A percentile compares a stretch with the other conserved stretches of the same genome.
These are phyloP conservation scores for Suhomyces anneliseae DNA, from an alignment of 1,139 yeast species.

Conservation along the genomic window DNA sequence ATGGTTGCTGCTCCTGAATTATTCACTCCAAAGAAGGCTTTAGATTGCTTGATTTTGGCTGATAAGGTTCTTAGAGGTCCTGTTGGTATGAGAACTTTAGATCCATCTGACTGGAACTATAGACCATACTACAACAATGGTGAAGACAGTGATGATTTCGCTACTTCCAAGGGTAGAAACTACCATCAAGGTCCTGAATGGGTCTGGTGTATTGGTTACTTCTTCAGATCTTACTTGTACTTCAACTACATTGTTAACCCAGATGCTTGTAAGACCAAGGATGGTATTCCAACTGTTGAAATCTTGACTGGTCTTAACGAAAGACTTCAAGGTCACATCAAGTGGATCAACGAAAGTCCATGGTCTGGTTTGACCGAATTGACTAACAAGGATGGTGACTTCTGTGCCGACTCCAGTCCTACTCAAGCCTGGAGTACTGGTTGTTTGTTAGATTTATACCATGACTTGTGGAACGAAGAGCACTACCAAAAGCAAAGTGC, in stretches of 20 bases:
- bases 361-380: conserved; percentile 96
- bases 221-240: conserved; percentile 68
- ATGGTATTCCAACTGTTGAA: conserved; percentile 35
- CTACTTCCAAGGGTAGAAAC: conserved; percentile 92
- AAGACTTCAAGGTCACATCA: conserved; percentile 62
- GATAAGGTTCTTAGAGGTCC: conserved; percentile 82
- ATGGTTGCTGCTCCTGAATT: conserved; percentile 93
- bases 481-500: neutral
- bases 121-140: conserved; percentile 84
- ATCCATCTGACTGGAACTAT: conserved; percentile 89
- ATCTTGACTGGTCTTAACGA: conserved; percentile 43
- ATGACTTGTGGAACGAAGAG: conserved; percentile 50
- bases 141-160: conserved; percentile 80
- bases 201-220: conserved; percentile 92
- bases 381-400: conserved; percentile 81
- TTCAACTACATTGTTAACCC: conserved; percentile 47
- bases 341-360: conserved; percentile 69
- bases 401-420: conserved; percentile 86
- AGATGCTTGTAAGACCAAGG: conserved; percentile 18
- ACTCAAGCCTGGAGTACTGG: conserved; percentile 97
- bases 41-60: conserved; percentile 64
- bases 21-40: conserved; percentile 62
- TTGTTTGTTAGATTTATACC: conserved; percentile 76
- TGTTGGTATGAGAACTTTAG: conserved; percentile 87
- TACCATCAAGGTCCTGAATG: conserved; percentile 99